These are phyloP conservation scores for Bipolaris zeicola DNA, from an alignment of 2,329 filamentous ascomycete genomes.

Conservation along the genomic window DNA sequence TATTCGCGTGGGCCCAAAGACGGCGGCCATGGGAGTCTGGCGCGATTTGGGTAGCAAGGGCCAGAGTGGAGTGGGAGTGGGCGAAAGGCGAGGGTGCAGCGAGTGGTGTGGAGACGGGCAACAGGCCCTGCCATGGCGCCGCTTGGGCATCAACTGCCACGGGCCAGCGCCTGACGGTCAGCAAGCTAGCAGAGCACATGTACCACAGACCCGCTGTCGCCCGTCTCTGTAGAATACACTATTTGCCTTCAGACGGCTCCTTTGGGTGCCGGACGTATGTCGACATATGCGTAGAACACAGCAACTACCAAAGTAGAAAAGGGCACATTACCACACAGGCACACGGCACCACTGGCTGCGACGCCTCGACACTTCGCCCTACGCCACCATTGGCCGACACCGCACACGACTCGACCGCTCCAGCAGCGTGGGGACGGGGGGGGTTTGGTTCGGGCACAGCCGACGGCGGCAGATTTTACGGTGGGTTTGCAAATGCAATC, in stretches of 20 bases:
- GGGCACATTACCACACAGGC: no score
- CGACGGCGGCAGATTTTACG: constrained; percentile 4
- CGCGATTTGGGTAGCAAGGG: constrained; percentile 36
- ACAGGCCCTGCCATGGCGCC: constrained; percentile 29
- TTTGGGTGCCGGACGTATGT: no score
- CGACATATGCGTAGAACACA: no score
- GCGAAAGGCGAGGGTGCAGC: not conserved
- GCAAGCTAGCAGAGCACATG: not conserved
- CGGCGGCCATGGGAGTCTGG: constrained; percentile 23
- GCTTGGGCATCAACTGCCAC: constrained; percentile 35
- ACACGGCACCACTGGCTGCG: no score
- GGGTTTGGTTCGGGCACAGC: constrained; percentile 6
- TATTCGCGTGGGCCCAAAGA: constrained; percentile 32
- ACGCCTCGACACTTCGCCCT: no score
- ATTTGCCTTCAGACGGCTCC: no score
- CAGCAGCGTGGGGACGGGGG: not conserved
- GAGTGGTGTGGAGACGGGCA: constrained; percentile 30
- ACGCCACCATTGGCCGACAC: no score
- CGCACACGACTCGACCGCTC: no score
- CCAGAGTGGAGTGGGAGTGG: constrained; percentile 18
- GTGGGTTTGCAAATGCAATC: not conserved
- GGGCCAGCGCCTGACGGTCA: constrained; percentile 15
- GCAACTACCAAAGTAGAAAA: no score
- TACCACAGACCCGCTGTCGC: no score
- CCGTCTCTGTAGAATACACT: no score